Base-by-base conservation (phyloP, 495 filamentous ascomycete genomes). In the Aspergillus sclerotiicarbonarius region DNA sequence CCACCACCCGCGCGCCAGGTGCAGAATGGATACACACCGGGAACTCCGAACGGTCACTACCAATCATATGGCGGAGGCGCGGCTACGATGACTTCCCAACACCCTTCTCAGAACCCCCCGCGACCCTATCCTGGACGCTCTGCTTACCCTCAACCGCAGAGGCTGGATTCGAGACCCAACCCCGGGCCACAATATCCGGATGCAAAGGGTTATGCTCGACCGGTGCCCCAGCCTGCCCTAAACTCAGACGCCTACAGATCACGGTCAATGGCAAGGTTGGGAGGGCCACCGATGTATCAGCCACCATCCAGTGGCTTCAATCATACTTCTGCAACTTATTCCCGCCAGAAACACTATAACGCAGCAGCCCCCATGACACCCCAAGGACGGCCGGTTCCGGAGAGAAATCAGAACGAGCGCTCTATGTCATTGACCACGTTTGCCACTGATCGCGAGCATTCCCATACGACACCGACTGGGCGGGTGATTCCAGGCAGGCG, bases 361-460 rank as follows among this genome's bases (percentile, higher is more conserved):
- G 67, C 76, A 63, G 76, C 73, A 48, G 72, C 69, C 54, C 86
- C 90, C 33, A 82, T 91, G 66, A 98, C 92, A 29, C 95, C 92
- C 20, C 90, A 96, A 69, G 95, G 95, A 15, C 83, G 95, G 51
- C 73, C 91, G 25, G 90, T 99, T 1, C 95, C 95, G 7, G 92
- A 96, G 62, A 84, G 91, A 46, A 88, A 94, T 66, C 87, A 51
- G 31, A 72, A 98, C 66, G 92, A 97, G 67, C 83, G 95, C 50
- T 85, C 94, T 50, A 98, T 98, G 94, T 96, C 93, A 29, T 86
- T 99, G 85, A 92, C 87, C 15, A 88, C 88, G 3, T 96, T 96
- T 68, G 80, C 87, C 15, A 74, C 85, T 58, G 90, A 93, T 58
- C 81, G 84, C 48, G 90, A 98, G 56, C 79, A 88, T 56, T 80